Evolutionary conservation across 2,329 filamentous ascomycete species (phyloP), one percentile per base, ranked within the genome.

Genomic region (Monosporascus sp.): DNA sequence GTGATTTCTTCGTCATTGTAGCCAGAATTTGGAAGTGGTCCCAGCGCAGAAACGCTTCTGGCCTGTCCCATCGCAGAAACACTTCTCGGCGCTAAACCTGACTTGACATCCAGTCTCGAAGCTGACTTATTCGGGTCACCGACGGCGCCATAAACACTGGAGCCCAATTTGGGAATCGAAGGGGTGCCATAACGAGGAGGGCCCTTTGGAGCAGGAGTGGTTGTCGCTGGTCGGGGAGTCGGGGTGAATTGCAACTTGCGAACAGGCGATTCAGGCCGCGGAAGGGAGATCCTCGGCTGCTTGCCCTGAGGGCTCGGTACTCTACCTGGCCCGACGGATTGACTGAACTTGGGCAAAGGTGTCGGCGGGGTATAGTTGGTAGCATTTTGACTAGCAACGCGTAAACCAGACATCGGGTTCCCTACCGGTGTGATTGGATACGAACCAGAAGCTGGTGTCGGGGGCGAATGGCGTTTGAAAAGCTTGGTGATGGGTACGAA

Each of bases 401-500:
- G 81, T 49, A 85, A 72, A 35, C 76, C 79, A 47, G 74, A 73
- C 49, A 79, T 77, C 19, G 79, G 78, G 31, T 82, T 82, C n/a
- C 86, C 84, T 3, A 82, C 84, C 5, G 91, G 88, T 2, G 88
- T 91, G 51, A 81, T 75, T 7, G 87, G 82, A 58, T 81, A 80
- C 7, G 79, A 75, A 49, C 75, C 77, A 37, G 74, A 73, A 26
- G 62, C 63, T 38, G 81, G 75, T 31, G 77, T 74, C 16, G 75
- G 72, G 22, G 78, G 78, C 41, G 81, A 83, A 49, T 81, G 82
- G 66, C 84, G 86, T 70, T 82, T 88, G 66, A 81, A 79, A 37
- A 89, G 89, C 69, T 95, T 94, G 68, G 86, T 84, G 17, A 94
- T 76, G 3, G 94, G 94, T 16, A 99, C 80, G 68, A 99, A 99